These are phyloP conservation scores for Geotrichum aggregatum DNA, from an alignment of 1,139 yeast genomes.

Conservation along the genomic window DNA sequence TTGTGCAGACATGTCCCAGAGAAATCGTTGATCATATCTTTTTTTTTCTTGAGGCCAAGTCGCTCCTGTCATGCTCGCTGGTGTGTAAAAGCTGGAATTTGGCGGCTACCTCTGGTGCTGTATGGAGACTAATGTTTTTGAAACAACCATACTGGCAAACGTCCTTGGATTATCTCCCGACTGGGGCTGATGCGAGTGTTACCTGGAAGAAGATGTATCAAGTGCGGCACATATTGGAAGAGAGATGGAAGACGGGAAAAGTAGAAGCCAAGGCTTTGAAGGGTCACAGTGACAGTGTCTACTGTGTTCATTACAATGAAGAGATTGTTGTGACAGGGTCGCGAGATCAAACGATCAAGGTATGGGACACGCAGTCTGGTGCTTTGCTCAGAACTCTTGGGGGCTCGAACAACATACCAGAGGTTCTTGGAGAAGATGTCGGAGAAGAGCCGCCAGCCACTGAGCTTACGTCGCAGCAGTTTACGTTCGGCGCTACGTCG, in stretches of 20 bases:
- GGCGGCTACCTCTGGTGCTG: constrained; percentile 26
- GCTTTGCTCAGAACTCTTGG: constrained; percentile 30
- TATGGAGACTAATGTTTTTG: constrained; percentile 32
- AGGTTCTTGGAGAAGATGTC: constrained; percentile 4
- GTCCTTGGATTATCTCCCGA: constrained; percentile 9
- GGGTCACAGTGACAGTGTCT: constrained; percentile 40
- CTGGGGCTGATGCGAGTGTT: constrained; percentile 2
- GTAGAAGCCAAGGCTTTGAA: constrained; percentile 29
- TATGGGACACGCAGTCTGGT: constrained; percentile 37
- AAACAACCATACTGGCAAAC: constrained; percentile 27
- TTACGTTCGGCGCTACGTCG: constrained; percentile 6
- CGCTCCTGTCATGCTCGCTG: constrained; percentile 26
- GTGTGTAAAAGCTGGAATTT: constrained; percentile 31
- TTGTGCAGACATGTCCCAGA: constrained; percentile 29
- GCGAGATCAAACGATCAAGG: constrained; percentile 36
- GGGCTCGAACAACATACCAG: constrained; percentile 4
- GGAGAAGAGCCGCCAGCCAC: constrained; percentile 7
- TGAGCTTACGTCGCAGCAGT: constrained; percentile 3
- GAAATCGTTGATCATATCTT: constrained; percentile 32
- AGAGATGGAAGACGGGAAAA: constrained; percentile 33
- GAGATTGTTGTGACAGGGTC: constrained; percentile 39
- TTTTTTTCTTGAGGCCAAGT: constrained; percentile 24
- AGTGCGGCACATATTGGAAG: constrained; percentile 32
- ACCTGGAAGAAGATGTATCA: constrained; percentile 33
- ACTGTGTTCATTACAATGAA: constrained; percentile 38